Evolutionary conservation across 164 flowering plant genomes (phyloP).

Genomic region (Sextonia rubra): DNA sequence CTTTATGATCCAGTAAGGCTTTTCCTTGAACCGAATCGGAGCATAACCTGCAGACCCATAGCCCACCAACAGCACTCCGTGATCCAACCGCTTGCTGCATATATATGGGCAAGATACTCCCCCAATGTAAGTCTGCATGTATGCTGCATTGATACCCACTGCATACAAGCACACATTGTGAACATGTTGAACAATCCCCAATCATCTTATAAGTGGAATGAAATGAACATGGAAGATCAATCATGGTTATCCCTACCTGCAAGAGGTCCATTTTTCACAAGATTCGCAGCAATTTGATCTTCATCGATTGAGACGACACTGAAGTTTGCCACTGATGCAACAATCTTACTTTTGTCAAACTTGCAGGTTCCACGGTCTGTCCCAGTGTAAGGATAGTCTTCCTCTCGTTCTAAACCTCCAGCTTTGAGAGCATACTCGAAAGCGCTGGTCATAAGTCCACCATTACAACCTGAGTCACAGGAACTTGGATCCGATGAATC

Average conservation of each 20-base stretch:
- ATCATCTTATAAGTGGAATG: background rate
- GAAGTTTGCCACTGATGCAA: constrained; percentile 77
- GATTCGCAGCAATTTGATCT: constrained; percentile 94
- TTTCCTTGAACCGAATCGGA: constrained; percentile 67
- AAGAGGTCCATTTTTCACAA: constrained; percentile 91
- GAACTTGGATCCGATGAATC: constrained; percentile 70
- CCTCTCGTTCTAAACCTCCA: constrained; percentile 91
- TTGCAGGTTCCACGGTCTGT: constrained; percentile 72
- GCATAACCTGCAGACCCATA: constrained; percentile 74
- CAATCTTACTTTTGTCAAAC: constrained; percentile 83
- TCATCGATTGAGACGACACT: constrained; percentile 91
- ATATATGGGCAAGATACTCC: constrained; percentile 94
- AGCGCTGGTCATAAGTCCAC: constrained; percentile 95
- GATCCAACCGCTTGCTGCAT: constrained; percentile 63
- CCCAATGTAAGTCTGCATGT: constrained; percentile 84
- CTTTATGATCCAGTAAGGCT: constrained; percentile 94
- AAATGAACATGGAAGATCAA: background rate
- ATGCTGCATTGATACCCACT: constrained; percentile 95
- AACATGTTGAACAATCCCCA: background rate
- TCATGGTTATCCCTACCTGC: constrained; percentile 41
- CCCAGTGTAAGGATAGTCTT: constrained; percentile 94
- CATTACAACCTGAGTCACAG: constrained; percentile 91
- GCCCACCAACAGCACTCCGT: constrained; percentile 87
- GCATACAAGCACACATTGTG: constrained; percentile 22
- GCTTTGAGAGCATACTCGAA: constrained; percentile 82